A percentile compares a stretch with the other conserved stretches of the same genome.
phyloP scores from a whole-genome alignment of 2,329 filamentous ascomycete genomes.

The Aspergillus sp. region DNA sequence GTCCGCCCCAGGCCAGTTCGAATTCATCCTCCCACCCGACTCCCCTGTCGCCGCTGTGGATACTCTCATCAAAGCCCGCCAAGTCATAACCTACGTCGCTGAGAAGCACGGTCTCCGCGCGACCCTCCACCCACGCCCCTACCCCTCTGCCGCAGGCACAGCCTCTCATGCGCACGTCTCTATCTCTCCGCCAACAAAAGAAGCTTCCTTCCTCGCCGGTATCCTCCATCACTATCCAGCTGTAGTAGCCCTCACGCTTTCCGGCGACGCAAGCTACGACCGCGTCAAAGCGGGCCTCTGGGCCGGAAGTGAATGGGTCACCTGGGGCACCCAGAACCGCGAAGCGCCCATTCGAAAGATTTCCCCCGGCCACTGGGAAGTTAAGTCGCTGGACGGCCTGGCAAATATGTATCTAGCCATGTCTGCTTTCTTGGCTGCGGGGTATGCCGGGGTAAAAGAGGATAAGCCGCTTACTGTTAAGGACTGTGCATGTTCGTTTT shows the following conservation, averaged over 20 bases:
- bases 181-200: constrained; percentile 55
- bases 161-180: constrained; percentile 66
- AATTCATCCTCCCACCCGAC: constrained; percentile 67
- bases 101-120: constrained; percentile 63
- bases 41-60: constrained; percentile 69
- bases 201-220: constrained; percentile 67
- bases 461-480: constrained; percentile 25
- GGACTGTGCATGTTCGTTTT: constrained; percentile 35
- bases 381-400: constrained; percentile 75
- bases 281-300: constrained; percentile 68
- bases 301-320: constrained; percentile 75
- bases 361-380: constrained; percentile 68
- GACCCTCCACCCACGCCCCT: constrained; percentile 72
- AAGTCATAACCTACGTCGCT: constrained; percentile 66
- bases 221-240: constrained; percentile 65
- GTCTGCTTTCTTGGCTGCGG: constrained; percentile 60
- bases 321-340: constrained; percentile 80
- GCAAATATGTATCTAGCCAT: constrained; percentile 76
- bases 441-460: constrained; percentile 54
- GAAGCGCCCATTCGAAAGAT: constrained; percentile 73
- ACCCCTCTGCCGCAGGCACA: constrained; percentile 55
- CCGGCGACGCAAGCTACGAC: constrained; percentile 66
- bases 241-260: constrained; percentile 68
- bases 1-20: constrained; percentile 71
- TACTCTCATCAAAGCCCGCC: constrained; percentile 66